Evolutionary conservation across 2,329 filamentous ascomycete species (phyloP), one percentile per base, ranked within the genome.

Genomic region (Cladosporium sp.): DNA sequence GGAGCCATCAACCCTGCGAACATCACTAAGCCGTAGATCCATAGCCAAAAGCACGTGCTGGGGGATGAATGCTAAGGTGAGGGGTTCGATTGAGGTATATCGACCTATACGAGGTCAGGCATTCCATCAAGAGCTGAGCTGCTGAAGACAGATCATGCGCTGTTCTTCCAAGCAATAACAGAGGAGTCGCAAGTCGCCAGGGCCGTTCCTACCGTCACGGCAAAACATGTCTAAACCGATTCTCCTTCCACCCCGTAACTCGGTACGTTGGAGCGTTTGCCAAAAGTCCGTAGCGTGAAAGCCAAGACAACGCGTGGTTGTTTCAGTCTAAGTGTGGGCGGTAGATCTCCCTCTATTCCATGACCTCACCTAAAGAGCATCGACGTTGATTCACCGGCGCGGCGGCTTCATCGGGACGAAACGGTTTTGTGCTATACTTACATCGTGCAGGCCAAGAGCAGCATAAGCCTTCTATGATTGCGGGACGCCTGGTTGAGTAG

Each of bases 361-460:
- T 46, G 61, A 63, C 61, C 55, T 63, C 61, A 63, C 61, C 50
- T 35, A 21, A 28, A n/a, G 18, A 46, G 40, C 29, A 26, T 35
- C 26, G 26, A 50, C 23, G 10, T 29, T 28, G 23, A 44, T 21
- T 44, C 50, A 44, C 50, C 50, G 61, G 50, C 61, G 61, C 50
- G 61, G 61, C 61, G 18, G 18, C 50, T 46, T 23, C 2, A 53
- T 40, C 60, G 23, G 21, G n/a, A 37, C 31, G 21, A 53, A 28
- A 55, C 14, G 16, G 44, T 31, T 4, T 29, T 35, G 40, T 52
- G 59, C 46, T 62, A 62, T 62, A 62, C 49, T 44, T 62, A 44
- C n/a, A 56, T 49, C 37, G 18, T 46, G 61, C 50, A 63, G 61
- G 61, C 61, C 61, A 56, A 63, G 61, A 46, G 18, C 50, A 63